A percentile compares a stretch with the other conserved stretches of the same genome.
Conservation (phyloP, 129 eudicot genomes). For the Artemisia tridentata region DNA sequence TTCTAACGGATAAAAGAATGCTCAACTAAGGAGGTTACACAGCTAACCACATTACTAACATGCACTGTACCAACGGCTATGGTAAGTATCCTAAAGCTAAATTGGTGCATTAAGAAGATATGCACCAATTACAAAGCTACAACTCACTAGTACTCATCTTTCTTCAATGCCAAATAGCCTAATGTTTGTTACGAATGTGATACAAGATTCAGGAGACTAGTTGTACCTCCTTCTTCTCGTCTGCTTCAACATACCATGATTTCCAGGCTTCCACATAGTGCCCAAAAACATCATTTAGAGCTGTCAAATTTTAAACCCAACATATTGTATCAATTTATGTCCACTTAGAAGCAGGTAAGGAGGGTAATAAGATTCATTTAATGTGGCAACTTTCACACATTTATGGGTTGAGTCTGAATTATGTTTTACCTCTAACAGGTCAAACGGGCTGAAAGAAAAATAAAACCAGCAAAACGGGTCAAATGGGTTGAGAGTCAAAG, state of each 20-base stretch:
- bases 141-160: constrained; percentile 7
- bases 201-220: constrained; percentile 27
- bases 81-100: constrained; percentile 19
- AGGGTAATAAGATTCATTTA: background rate
- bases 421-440: background rate
- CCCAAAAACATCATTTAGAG: constrained; percentile 42
- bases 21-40: constrained; percentile 13
- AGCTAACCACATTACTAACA: constrained; percentile 14
- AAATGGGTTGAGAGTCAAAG: background rate
- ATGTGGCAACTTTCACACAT: background rate
- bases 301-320: constrained; percentile 41
- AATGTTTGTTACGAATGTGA: background rate
- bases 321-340: constrained; percentile 18
- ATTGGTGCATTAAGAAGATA: constrained; percentile 21
- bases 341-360: background rate
- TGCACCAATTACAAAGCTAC: constrained; percentile 15
- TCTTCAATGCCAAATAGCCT: constrained; percentile 12
- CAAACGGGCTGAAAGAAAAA: no score
- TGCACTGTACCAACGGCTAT: constrained; percentile 13
- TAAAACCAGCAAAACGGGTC: background rate
- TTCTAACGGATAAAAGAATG: constrained; percentile 19
- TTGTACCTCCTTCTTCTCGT: constrained; percentile 38
- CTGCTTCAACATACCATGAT: constrained; percentile 61
- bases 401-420: background rate
- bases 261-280: constrained; percentile 70